Evolutionary conservation across 495 filamentous ascomycete genomes (phyloP).

Genomic region (Hyaloscypha hepaticicola): DNA sequence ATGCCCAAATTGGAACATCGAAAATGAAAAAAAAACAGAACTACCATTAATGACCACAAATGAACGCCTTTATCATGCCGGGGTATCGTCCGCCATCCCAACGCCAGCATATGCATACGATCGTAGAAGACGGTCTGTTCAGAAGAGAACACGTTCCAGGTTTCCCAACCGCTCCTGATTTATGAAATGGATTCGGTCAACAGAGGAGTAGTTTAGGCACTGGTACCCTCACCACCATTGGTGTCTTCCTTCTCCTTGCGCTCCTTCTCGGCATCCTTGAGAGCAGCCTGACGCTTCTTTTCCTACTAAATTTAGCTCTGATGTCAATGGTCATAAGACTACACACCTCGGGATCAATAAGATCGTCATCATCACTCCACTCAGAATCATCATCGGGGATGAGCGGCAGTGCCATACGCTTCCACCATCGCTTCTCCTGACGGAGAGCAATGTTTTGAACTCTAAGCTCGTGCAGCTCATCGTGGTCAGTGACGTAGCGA

Average conservation of each 20-base stretch:
- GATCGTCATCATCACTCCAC: slow-evolving; percentile 56
- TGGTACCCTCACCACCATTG: slow-evolving; percentile 7
- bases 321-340: too few relatives aligned
- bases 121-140: not conserved
- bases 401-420: slow-evolving; percentile 53
- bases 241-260: slow-evolving; percentile 23
- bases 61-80: not conserved
- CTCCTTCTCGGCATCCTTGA: slow-evolving; percentile 23
- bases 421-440: slow-evolving; percentile 55
- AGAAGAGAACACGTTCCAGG: too few relatives aligned
- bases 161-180: not conserved
- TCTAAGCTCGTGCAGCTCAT: slow-evolving; percentile 44
- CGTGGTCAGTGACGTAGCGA: slow-evolving; percentile 46
- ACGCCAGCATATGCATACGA: not conserved
- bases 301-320: slow-evolving; percentile 28
- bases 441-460: slow-evolving; percentile 42
- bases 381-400: slow-evolving; percentile 48
- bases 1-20: too few relatives aligned
- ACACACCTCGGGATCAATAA: slow-evolving; percentile 43
- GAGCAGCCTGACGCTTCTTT: slow-evolving; percentile 37
- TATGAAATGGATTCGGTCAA: not conserved
- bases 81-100: not conserved
- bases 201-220: slow-evolving; percentile 4
- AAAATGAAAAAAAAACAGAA: too few relatives aligned
- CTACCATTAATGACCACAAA: too few relatives aligned